Base-by-base conservation (phyloP, 192 early-diverging fungal species). In the Paraglomus occultum region DNA sequence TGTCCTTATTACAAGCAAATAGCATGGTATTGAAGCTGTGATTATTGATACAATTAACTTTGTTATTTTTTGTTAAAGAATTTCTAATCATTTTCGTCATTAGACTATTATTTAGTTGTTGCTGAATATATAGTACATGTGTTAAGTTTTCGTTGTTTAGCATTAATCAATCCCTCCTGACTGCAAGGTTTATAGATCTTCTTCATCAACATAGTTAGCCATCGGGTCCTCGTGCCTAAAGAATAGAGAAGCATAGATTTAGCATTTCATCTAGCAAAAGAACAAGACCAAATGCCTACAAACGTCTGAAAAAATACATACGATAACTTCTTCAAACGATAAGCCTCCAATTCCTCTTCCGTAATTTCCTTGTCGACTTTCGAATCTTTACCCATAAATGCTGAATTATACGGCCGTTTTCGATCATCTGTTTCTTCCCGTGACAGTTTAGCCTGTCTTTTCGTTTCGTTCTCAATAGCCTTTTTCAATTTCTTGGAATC, bases 301-400 rank as follows among this genome's bases (percentile, higher is more conserved):
- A n/a, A 44, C 22, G 18, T n/a, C 11, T 15, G 20, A 51, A 17
- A 8, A 39, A 64, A 18, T 55, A 68, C 40, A 40, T 57, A 69
- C 67, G 67, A 69, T 69, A 51, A 39, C 62, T 75, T 68, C 51
- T 60, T 64, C 71, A 89, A 65, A 6, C 86, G 71, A 60, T 87
- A 90, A 12, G 88, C 88, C 71, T 90, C 88, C 62, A 89, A 73
- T 40, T 90, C 83, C 68, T 90, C 88, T 64, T 90, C 80, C 18
- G 87, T 85, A 50, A 89, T 74, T 20, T 84, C 80, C 18, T 22
- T 17, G 0, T 67, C 62, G 2, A 23, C 38, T 11, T 11, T 31
- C 11, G 54, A 57, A 17, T 9, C 9, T 44, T 55, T 40, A 46
- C 40, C 18, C 49, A 52, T 67, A 57, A 47, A 69, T 12, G 67